phyloP scores from a whole-genome alignment of 1,284 basidiomycete genomes.

The Sanguinoderma infundibulare region DNA sequence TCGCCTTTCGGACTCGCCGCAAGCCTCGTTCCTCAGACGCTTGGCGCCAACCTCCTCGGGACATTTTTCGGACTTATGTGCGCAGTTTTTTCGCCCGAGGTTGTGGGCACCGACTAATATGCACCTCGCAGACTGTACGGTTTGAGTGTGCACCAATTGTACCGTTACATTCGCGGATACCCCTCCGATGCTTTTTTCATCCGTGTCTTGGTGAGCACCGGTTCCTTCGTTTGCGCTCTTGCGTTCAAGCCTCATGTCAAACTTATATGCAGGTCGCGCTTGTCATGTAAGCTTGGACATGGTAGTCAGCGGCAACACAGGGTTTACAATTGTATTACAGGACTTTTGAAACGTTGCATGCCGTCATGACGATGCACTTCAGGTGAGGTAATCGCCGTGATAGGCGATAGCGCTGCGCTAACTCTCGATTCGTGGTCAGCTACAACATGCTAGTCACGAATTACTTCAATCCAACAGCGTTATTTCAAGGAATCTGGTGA shows the following conservation, averaged over 20 bases:
- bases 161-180: constrained; percentile 3
- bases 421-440: neutral
- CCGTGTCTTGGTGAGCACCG: neutral
- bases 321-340: neutral
- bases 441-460: constrained; percentile 1
- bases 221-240: neutral
- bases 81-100: neutral
- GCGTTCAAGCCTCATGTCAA: neutral
- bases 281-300: neutral
- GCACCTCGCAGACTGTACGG: neutral
- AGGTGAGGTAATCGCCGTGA: neutral
- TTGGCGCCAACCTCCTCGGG: neutral
- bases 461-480: neutral
- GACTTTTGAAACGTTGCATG: neutral
- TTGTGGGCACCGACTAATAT: neutral
- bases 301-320: too few relatives aligned
- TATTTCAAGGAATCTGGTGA: neutral
- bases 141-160: constrained; percentile 1
- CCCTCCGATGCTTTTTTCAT: neutral
- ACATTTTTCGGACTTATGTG: neutral
- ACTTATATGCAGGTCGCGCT: neutral
- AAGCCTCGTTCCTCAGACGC: neutral
- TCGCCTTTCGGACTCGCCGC: neutral
- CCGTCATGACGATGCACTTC: neutral
- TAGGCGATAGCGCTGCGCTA: too few relatives aligned